Base-by-base conservation (phyloP, 345 rosid species). In the Brassica cretica region DNA sequence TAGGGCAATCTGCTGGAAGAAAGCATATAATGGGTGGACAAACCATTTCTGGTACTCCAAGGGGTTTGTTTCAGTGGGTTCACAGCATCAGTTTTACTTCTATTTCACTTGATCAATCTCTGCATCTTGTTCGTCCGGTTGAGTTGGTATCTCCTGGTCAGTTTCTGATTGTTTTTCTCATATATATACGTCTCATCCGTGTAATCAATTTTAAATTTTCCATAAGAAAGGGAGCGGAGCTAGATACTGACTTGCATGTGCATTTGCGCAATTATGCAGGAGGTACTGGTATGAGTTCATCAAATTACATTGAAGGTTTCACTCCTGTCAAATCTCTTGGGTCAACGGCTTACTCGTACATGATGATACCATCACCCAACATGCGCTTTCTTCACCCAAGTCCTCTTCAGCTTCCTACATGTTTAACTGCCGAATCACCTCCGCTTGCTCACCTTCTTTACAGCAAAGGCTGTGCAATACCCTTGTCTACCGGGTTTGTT, bases 371-470 rank as follows among this genome's bases (percentile, higher is more conserved):
- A 61, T 91, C 99, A 44, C 96, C 98, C 27, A 87, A 92, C 83
- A 91, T 93, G 95, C 97, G 91, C 63, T 96, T 96, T 86, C 93
- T 96, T 68, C 98, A 96, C 73, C 86, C 97, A 15, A 83, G 88
- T 33, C 93, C 98, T 78, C 93, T 91, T 68, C 98, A 93, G 82
- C 92, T 90, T 29, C 98, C 98, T 1, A 91, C 91, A 39, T 91
- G 98, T 83, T 93, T 96, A 69, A 93, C 97, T 44, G 97, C 98
- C 5, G 98, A 96, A 68, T 96, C 99, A 70, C 99, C 98, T 29
- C 99, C 99, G 4, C 92, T 96, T 59, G 99, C 98, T 70, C 97
- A 96, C 84, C 97, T 96, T 82, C 96, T 96, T 70, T 98, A 96
- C 60, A 96, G 99, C 83, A 91, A 91, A 87, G 99, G 99, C 18